A percentile compares a stretch with the other conserved stretches of the same genome.
These are phyloP conservation scores for Fraxinus xanthoxyloides DNA, from an alignment of 305 asterid genomes.

Conservation along the genomic window DNA sequence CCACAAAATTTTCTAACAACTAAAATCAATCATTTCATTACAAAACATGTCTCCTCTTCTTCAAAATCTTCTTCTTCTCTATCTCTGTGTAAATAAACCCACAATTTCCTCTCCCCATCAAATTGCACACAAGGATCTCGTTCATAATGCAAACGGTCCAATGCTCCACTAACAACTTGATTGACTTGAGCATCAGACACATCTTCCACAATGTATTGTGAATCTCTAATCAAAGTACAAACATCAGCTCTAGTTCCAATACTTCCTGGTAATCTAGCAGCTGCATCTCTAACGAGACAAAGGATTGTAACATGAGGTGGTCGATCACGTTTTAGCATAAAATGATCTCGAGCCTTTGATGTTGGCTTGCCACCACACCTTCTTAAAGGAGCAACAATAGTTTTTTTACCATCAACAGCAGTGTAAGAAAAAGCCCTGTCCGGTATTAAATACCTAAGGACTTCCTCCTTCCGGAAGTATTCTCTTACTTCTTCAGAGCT, in stretches of 20 bases:
- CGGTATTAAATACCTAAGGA: constrained; percentile 91
- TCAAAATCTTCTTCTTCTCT: constrained; percentile 99
- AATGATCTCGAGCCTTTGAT: constrained; percentile 96
- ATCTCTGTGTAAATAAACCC: constrained; percentile 91
- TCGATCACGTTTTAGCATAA: constrained; percentile 89
- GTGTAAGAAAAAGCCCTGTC: constrained; percentile 95
- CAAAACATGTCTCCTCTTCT: too few relatives aligned
- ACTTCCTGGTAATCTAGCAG: constrained; percentile 96
- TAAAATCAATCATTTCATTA: too few relatives aligned
- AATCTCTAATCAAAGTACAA: constrained; percentile 89
- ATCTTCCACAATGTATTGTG: constrained; percentile 87
- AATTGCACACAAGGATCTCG: constrained; percentile 97
- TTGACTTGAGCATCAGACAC: constrained; percentile 93
- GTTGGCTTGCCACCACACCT: constrained; percentile 99
- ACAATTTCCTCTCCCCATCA: constrained; percentile 90
- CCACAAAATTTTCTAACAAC: too few relatives aligned
- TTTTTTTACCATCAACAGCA: constrained; percentile 89
- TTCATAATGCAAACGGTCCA: constrained; percentile 95
- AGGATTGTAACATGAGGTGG: constrained; percentile 98
- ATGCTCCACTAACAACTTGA: constrained; percentile 96
- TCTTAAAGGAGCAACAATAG: constrained; percentile 95
- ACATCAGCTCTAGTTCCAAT: constrained; percentile 98
- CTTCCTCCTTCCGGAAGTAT: constrained; percentile 86
- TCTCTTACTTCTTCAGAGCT: constrained; percentile 89
- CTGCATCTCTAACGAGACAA: constrained; percentile 98